phyloP scores from a whole-genome alignment of 306 rosid species.

The Casuarina cunninghamiana region DNA sequence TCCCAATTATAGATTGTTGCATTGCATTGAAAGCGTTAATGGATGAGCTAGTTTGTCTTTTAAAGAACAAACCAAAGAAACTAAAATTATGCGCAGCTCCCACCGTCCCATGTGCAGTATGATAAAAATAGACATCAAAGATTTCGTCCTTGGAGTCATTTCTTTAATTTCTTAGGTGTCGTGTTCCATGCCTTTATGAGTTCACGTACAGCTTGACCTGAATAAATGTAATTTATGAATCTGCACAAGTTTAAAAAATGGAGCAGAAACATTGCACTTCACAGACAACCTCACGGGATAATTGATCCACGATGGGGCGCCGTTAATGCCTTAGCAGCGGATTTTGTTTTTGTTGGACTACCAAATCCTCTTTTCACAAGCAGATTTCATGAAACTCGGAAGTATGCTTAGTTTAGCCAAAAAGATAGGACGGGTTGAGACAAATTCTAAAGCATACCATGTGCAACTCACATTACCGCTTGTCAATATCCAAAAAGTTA shows the following conservation, averaged over 20 bases:
- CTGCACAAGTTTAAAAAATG: not conserved
- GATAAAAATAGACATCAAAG: constrained; percentile 3
- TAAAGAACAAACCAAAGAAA: not conserved
- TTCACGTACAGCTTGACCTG: constrained; percentile 15
- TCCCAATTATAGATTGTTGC: not conserved
- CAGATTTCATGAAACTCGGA: not conserved
- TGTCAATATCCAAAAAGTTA: too few relatives aligned
- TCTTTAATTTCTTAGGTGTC: constrained; percentile 24
- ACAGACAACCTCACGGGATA: not conserved
- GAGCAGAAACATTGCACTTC: not conserved
- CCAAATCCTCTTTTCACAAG: not conserved
- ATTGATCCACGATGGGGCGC: constrained; percentile 23
- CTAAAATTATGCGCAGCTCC: not conserved
- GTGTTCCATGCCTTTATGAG: constrained; percentile 26
- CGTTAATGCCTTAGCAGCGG: not conserved
- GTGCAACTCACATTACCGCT: too few relatives aligned
- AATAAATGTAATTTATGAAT: constrained; percentile 1
- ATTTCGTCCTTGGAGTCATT: constrained; percentile 10
- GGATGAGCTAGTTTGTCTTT: not conserved
- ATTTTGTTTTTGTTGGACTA: constrained; percentile 9
- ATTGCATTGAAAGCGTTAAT: not conserved
- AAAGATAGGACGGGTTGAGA: not conserved
- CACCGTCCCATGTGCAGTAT: constrained; percentile 36
- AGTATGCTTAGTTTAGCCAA: not conserved
- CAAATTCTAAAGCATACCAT: not conserved